Evolutionary conservation across 2,329 filamentous ascomycete genomes (phyloP).

Genomic region (Microcyclospora tardicrescens): DNA sequence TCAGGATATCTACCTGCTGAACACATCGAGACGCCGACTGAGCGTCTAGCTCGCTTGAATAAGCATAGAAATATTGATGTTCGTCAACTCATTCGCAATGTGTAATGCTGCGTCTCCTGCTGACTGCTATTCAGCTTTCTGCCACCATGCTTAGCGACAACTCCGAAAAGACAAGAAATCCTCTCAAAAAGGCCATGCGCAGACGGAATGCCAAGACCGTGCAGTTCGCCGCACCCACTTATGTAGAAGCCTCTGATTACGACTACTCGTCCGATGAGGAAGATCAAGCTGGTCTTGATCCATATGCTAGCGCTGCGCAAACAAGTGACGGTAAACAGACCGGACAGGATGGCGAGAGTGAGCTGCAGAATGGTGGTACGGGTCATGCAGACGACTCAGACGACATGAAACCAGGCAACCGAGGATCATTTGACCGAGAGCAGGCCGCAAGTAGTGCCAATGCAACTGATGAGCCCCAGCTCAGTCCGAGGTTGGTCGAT

Average conservation of each 20-base stretch:
- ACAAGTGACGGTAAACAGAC: constrained; percentile 9
- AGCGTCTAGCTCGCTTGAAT: constrained; percentile 82
- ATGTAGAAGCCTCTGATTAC: constrained; percentile 74
- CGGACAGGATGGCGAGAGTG: constrained; percentile 11
- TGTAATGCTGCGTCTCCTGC: too few relatives aligned
- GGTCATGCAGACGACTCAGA: constrained; percentile 10
- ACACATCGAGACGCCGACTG: constrained; percentile 95
- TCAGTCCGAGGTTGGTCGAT: constrained; percentile 21
- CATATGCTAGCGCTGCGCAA: constrained; percentile 11
- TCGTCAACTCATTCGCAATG: constrained; percentile 25
- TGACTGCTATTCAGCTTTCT: constrained; percentile 38
- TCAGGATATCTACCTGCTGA: constrained; percentile 93
- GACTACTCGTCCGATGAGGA: constrained; percentile 78
- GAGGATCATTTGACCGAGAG: constrained; percentile 20
- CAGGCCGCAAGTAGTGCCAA: constrained; percentile 13
- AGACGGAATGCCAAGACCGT: constrained; percentile 75
- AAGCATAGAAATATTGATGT: constrained; percentile 98
- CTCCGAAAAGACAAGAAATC: constrained; percentile 67
- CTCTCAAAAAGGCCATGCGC: constrained; percentile 71
- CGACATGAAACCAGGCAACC: constrained; percentile 15
- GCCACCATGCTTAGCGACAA: constrained; percentile 60
- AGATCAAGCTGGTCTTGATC: constrained; percentile 22
- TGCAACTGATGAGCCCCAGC: constrained; percentile 16
- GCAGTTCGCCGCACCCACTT: constrained; percentile 71
- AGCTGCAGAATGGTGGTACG: constrained; percentile 1